Evolutionary conservation across 176 grass and related monocot genomes (phyloP), one percentile per base, ranked within the genome.

Genomic region (Eremochloa ophiuroides): DNA sequence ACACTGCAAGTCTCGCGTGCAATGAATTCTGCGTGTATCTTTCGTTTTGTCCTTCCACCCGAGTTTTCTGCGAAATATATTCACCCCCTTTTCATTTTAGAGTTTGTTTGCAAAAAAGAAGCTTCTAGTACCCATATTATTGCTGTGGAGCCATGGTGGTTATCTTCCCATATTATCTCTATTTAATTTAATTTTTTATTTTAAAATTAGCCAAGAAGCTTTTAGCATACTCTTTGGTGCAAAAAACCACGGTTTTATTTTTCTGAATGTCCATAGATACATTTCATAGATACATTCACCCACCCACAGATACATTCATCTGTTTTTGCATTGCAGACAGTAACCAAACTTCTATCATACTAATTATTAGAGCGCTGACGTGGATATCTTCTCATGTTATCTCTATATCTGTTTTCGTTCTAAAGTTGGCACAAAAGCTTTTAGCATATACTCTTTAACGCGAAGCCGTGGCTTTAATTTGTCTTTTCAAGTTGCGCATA

Each of bases 301-400:
- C n/a, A 34, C 33, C 33, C 33, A 4, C 4, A 34, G 33, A 58
- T 10, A 23, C 10, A 1, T 64, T 33, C 3, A 33, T 33, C 2
- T 3, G 1, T 64, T 64, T 34, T 4, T 0, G 4, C 5, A 1
- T 1, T 0, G 2, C 0, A 29, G 0, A 28, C 28, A 5, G 10
- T 5, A 27, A 12, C 0, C 3, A 4, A 12, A 5, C 10, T 11
- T 59, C n/a, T 26, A 10, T 3, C 23, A 28, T 12, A 61, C 25
- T 27, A n/a, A n/a, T n/a, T 11, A 27, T 60, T 12, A 60, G 10
- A 0, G 0, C 0, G 7, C 9, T 8, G n/a, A 2, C 0, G n/a
- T 50, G 17, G 2, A 6, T 38, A 66, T 10, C 9, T 39, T 23
- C 16, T 5, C 1, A 0, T 48, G 18, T 50, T 50, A 8, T 50